These are phyloP conservation scores for Petunia secreta DNA, from an alignment of 257 asterid species.

Conservation along the genomic window DNA sequence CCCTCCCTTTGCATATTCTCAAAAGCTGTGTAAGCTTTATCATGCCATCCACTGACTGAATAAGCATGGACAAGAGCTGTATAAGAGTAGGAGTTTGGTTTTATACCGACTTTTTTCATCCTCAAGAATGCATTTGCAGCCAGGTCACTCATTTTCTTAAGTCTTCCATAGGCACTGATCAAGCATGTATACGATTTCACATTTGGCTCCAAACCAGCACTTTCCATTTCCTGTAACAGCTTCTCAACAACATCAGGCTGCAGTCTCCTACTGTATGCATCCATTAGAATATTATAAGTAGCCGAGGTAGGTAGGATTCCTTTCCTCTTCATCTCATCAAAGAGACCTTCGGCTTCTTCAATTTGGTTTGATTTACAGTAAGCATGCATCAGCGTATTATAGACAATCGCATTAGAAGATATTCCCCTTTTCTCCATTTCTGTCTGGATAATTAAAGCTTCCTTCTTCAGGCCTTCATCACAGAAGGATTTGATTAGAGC, in stretches of 20 bases:
- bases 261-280: constrained; percentile 83
- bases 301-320: constrained; percentile 68
- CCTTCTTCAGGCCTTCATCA: constrained; percentile 82
- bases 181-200: constrained; percentile 86
- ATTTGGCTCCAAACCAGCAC: constrained; percentile 61
- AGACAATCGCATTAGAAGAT: constrained; percentile 70
- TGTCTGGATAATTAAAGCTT: constrained; percentile 83
- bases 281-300: constrained; percentile 84
- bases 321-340: constrained; percentile 79
- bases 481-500: constrained; percentile 88
- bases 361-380: constrained; percentile 71
- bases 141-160: constrained; percentile 78
- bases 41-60: constrained; percentile 78
- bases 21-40: constrained; percentile 73
- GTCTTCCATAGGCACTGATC: constrained; percentile 88
- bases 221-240: constrained; percentile 78
- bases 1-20: constrained; percentile 77
- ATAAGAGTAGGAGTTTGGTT: constrained; percentile 84
- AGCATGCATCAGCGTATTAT: constrained; percentile 84
- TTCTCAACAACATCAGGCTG: constrained; percentile 87
- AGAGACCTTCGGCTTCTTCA: constrained; percentile 92
- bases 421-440: constrained; percentile 84
- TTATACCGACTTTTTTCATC: constrained; percentile 80
- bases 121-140: constrained; percentile 88
- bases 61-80: constrained; percentile 92